Conservation (phyloP, 148 eudicot genomes). For the Vaccinium myrtillus region DNA sequence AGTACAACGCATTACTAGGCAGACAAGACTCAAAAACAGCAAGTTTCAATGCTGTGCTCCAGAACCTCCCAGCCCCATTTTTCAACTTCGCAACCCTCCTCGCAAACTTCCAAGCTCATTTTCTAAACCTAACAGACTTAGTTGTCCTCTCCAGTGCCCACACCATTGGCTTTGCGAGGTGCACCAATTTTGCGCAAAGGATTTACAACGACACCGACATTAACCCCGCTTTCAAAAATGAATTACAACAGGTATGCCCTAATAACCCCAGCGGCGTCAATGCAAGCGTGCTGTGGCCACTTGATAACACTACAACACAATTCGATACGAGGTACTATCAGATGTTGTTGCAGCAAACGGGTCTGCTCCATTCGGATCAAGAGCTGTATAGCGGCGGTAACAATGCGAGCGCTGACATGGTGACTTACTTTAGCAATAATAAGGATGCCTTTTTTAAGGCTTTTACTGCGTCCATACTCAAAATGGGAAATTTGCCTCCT, state of each 20-base stretch:
- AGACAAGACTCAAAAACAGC: conserved; percentile 47
- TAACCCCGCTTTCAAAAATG: conserved; percentile 15
- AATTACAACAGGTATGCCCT: conserved; percentile 31
- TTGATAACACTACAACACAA: conserved; percentile 22
- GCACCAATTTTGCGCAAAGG: conserved; percentile 34
- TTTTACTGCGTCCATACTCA: conserved; percentile 36
- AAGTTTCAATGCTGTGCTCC: conserved; percentile 28
- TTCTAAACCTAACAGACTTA: conserved; percentile 37
- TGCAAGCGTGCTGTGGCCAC: neutral
- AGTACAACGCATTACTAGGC: conserved; percentile 46
- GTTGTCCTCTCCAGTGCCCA: conserved; percentile 57
- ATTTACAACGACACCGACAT: conserved; percentile 41
- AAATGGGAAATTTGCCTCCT: conserved; percentile 43
- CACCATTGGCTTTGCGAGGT: conserved; percentile 48
- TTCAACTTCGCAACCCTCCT: conserved; percentile 28
- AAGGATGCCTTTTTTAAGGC: neutral
- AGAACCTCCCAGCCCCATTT: conserved; percentile 34
- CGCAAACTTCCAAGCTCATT: conserved; percentile 32
- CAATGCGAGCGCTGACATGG: conserved; percentile 26
- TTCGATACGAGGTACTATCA: conserved; percentile 43
- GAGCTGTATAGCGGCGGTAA: conserved; percentile 31
- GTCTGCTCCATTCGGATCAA: conserved; percentile 51
- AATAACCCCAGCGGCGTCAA: neutral
- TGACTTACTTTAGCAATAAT: conserved; percentile 21
- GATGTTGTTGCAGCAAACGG: conserved; percentile 25